Conservation (phyloP, 257 asterid species). For the Penstemon eatonii region DNA sequence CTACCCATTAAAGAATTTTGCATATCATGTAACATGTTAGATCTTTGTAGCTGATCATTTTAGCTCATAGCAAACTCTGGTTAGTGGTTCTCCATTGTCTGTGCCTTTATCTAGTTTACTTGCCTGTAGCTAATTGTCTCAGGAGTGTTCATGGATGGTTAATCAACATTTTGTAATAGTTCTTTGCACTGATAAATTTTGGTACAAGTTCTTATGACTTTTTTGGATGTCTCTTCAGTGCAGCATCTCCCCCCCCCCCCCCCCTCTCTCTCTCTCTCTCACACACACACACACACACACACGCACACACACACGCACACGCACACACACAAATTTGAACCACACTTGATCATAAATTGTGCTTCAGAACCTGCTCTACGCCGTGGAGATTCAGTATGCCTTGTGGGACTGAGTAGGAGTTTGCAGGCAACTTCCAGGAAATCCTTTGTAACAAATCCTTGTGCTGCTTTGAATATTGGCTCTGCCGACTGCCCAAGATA, state of each 20-base stretch:
- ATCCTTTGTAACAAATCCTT: conserved; percentile 90
- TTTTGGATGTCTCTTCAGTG: background rate
- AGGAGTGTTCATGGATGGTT: background rate
- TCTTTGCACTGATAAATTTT: background rate
- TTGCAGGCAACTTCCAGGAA: conserved; percentile 95
- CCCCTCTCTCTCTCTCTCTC: background rate
- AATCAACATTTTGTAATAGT: background rate
- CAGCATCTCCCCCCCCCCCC: background rate
- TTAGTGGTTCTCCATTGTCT: background rate
- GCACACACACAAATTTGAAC: background rate
- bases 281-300: background rate
- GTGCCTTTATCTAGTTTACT: background rate
- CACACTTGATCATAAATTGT: conserved; percentile 21
- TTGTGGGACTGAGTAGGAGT: conserved; percentile 89
- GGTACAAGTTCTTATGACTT: conserved; percentile 1
- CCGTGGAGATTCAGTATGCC: conserved; percentile 94
- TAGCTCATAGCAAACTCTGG: background rate
- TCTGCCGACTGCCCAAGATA: conserved; percentile 93
- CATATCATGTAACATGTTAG: conserved; percentile 10
- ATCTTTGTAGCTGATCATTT: conserved; percentile 3
- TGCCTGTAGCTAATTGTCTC: background rate
- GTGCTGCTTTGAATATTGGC: conserved; percentile 81
- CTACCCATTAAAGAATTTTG: background rate
- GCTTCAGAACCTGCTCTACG: conserved; percentile 79
- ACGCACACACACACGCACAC: background rate